A percentile compares a stretch with the other conserved stretches of the same genome.
These are phyloP conservation scores for Nothophaeocryptopus gaeumannii DNA, from an alignment of 2,329 filamentous ascomycete genomes.

Conservation along the genomic window DNA sequence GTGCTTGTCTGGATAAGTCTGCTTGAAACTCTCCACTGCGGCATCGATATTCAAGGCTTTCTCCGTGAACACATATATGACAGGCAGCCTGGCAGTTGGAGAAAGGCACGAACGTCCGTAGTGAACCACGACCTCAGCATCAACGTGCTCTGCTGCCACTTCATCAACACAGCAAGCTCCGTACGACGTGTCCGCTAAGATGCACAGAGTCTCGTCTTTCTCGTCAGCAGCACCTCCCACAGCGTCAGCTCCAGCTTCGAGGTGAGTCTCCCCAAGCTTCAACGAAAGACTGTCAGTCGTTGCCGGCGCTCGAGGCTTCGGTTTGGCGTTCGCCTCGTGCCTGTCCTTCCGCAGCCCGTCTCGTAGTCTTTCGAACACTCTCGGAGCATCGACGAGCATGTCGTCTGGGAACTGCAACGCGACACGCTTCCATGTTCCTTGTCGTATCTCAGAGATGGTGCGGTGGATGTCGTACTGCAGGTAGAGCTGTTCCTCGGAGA, in stretches of 20 bases:
- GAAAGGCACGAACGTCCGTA: constrained; percentile 92
- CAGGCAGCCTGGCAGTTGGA: constrained; percentile 79
- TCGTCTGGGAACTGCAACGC: constrained; percentile 94
- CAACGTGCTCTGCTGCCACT: constrained; percentile 88
- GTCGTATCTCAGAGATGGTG: constrained; percentile 72
- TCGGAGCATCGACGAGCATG: constrained; percentile 82
- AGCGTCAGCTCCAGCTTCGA: not conserved
- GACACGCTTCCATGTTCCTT: constrained; percentile 69
- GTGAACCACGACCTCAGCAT: constrained; percentile 88
- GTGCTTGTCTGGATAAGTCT: constrained; percentile 63
- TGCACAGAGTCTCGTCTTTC: constrained; percentile 61
- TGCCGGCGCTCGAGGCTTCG: not conserved
- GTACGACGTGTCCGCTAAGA: constrained; percentile 93
- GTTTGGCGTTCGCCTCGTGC: not conserved
- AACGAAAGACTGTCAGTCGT: constrained; percentile 8
- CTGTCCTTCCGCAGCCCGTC: constrained; percentile 42
- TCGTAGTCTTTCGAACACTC: constrained; percentile 68
- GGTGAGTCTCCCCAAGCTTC: constrained; percentile 8
- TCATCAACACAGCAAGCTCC: constrained; percentile 97
- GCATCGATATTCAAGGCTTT: constrained; percentile 63
- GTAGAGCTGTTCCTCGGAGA: constrained; percentile 67
- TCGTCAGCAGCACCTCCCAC: constrained; percentile 18
- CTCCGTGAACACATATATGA: constrained; percentile 85
- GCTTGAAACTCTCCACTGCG: constrained; percentile 61
- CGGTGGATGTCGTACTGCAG: constrained; percentile 80